Evolutionary conservation across 495 filamentous ascomycete genomes (phyloP), one percentile per base, ranked within the genome.

Genomic region (Penicillium argentinense): DNA sequence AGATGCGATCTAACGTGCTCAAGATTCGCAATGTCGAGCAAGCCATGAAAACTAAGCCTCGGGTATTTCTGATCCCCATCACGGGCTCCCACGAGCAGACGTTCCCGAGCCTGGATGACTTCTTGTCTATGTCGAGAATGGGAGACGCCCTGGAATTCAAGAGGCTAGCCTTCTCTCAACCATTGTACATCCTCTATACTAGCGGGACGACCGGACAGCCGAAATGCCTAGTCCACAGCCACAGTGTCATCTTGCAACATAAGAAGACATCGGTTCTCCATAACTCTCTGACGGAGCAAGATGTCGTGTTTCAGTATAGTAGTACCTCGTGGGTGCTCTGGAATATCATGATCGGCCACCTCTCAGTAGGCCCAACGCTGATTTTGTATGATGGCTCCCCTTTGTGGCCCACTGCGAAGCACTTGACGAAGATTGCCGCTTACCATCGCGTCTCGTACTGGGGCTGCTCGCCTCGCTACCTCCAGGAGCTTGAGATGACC

Each of bases 311-410:
- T 60, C 75, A 85, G 62, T 80, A 75, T 49, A 78, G 72, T 1
- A 91, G 85, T 9, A 83, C 80, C 27, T 89, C 87, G 3, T 89
- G 82, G 86, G 88, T 89, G 79, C 89, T 91, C 82, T 89, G 86
- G 83, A 55, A 56, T 33, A 69, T 86, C 14, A 59, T 84, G 5
- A 51, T 64, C 18, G 84, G 85, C 17, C 72, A 73, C 5, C 77
- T 91, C 1, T 81, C 85, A 4, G 76, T 74, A 18, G 87, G 87
- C 38, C 71, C 81, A 3, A 74, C 77, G 33, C 57, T 77, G 21
- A 57, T 90, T 48, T 59, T 88, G 8, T 90, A 89, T 60, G 86
- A 90, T 57, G 86, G 86, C 16, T 84, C 78, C 1, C 86, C 86
- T 3, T 83, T 89, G 61, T 79, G 58, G 84, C 86, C 9, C 70